These are phyloP conservation scores for Carallia brachiata DNA, from an alignment of 345 rosid genomes.

Conservation along the genomic window DNA sequence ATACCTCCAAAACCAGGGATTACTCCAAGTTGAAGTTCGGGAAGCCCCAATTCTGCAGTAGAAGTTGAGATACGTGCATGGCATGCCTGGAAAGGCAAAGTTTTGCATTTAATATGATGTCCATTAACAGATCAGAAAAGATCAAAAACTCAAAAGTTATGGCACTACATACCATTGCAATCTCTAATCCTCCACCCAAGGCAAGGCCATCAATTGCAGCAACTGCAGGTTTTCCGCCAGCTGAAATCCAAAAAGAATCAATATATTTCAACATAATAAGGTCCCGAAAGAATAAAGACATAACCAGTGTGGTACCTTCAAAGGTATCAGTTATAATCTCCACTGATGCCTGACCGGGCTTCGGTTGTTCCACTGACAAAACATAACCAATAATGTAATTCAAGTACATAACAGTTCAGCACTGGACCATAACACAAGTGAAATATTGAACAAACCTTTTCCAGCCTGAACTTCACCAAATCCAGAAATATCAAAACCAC, in stretches of 20 bases:
- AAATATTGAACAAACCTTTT: slow-evolving; percentile 39
- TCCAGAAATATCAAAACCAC: slow-evolving; percentile 85
- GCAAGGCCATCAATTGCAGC: slow-evolving; percentile 99
- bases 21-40: slow-evolving; percentile 91
- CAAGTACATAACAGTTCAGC: slow-evolving; percentile 1
- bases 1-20: slow-evolving; percentile 99
- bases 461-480: slow-evolving; percentile 68
- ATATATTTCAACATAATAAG: not conserved
- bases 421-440: slow-evolving; percentile 1
- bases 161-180: slow-evolving; percentile 70
- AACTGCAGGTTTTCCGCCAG: slow-evolving; percentile 84
- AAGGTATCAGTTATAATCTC: slow-evolving; percentile 61
- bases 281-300: not conserved
- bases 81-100: slow-evolving; percentile 53
- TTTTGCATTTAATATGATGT: slow-evolving; percentile 12
- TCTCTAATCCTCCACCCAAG: slow-evolving; percentile 96
- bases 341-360: slow-evolving; percentile 58
- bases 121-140: not conserved
- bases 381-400: slow-evolving; percentile 10
- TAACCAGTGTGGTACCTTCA: slow-evolving; percentile 57
- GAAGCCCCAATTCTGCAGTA: slow-evolving; percentile 72
- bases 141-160: not conserved
- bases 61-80: slow-evolving; percentile 89
- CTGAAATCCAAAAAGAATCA: slow-evolving; percentile 39
- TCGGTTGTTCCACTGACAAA: slow-evolving; percentile 54